Evolutionary conservation across 371 early-diverging fungal species (phyloP).

Genomic region (Mortierella sp.): DNA sequence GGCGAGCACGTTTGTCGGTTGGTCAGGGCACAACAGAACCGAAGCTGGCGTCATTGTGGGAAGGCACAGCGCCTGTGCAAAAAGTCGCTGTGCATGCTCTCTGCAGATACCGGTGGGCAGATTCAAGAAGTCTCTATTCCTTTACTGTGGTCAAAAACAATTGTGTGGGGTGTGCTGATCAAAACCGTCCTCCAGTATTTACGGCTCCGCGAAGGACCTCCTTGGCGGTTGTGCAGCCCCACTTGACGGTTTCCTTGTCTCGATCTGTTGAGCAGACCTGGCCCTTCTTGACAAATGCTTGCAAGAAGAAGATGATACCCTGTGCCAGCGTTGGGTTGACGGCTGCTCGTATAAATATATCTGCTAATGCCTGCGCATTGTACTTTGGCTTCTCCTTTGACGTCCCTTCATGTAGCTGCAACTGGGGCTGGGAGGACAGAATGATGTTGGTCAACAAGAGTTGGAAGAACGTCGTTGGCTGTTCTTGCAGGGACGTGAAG

Average conservation of each 20-base stretch:
- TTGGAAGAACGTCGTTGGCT: slow-evolving; percentile 75
- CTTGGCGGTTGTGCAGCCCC: slow-evolving; percentile 72
- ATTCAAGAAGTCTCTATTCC: not conserved
- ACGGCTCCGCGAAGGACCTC: slow-evolving; percentile 64
- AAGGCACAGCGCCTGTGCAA: slow-evolving; percentile 1
- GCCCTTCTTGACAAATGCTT: slow-evolving; percentile 66
- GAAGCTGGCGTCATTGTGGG: not conserved
- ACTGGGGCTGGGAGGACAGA: slow-evolving; percentile 41
- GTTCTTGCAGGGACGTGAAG: slow-evolving; percentile 72
- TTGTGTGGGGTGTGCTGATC: no score
- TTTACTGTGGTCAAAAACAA: no score
- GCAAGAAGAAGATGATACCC: slow-evolving; percentile 78
- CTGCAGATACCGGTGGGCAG: no score
- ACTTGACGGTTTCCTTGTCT: slow-evolving; percentile 65
- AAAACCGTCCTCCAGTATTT: slow-evolving; percentile 52
- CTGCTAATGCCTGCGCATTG: slow-evolving; percentile 63
- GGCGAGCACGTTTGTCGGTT: slow-evolving; percentile 5
- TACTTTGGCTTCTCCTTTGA: slow-evolving; percentile 44
- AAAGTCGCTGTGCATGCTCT: no score
- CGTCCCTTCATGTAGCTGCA: slow-evolving; percentile 17
- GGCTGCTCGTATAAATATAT: slow-evolving; percentile 67
- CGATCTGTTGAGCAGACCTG: slow-evolving; percentile 58
- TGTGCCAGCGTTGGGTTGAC: slow-evolving; percentile 74
- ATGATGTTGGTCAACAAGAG: slow-evolving; percentile 66
- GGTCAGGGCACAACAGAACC: slow-evolving; percentile 17